These are phyloP conservation scores for Tylopilus balloui DNA, from an alignment of 768 basidiomycete genomes.

Conservation along the genomic window DNA sequence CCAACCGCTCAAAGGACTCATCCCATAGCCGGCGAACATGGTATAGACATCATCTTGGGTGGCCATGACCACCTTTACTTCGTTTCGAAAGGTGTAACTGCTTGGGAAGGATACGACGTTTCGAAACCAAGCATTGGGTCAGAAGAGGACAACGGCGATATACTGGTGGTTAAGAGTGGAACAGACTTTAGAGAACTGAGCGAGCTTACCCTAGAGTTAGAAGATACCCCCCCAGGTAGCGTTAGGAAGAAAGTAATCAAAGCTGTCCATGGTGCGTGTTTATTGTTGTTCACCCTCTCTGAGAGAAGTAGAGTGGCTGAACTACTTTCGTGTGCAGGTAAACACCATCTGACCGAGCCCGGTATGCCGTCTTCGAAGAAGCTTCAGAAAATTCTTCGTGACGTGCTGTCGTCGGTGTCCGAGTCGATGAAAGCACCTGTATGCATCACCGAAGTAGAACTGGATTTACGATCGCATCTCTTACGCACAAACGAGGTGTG, in stretches of 20 bases:
- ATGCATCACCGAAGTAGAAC: constrained; percentile 59
- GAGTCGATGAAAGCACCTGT: constrained; percentile 69
- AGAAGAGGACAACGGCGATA: constrained; percentile 66
- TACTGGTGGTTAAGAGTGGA: constrained; percentile 79
- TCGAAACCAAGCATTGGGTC: constrained; percentile 53
- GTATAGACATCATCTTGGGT: constrained; percentile 79
- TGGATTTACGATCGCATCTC: constrained; percentile 72
- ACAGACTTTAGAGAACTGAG: constrained; percentile 87
- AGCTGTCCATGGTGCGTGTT: constrained; percentile 49
- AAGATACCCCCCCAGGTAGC: constrained; percentile 54
- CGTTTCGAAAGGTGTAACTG: constrained; percentile 56
- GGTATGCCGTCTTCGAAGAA: constrained; percentile 50
- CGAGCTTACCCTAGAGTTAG: constrained; percentile 62
- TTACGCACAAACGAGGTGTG: constrained; percentile 70
- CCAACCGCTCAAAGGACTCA: constrained; percentile 44
- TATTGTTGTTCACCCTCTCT: not conserved
- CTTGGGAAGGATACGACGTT: constrained; percentile 65
- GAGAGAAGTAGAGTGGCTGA: not conserved
- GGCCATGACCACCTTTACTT: constrained; percentile 90
- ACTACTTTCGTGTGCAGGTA: constrained; percentile 42
- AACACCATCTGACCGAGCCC: constrained; percentile 59
- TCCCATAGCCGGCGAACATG: constrained; percentile 53
- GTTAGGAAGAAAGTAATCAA: constrained; percentile 63
- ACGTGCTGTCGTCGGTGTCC: constrained; percentile 63
- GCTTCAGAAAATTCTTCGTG: constrained; percentile 56